Evolutionary conservation across 1,139 yeast species (phyloP), one percentile per base, ranked within the genome.

Genomic region (Yamadazyma atmosphaerica): DNA sequence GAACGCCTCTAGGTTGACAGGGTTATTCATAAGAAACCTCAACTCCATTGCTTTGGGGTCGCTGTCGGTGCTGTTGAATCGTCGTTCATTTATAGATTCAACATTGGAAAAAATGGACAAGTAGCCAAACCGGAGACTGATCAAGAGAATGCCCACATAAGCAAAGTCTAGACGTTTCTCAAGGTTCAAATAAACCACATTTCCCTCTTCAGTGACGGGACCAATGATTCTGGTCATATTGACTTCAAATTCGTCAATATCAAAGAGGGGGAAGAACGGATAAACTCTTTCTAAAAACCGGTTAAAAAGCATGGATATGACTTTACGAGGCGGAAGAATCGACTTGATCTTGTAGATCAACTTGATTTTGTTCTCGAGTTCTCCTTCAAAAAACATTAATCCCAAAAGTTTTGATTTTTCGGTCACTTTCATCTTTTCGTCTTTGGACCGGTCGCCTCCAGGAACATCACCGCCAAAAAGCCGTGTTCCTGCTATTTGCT

Each of bases 211-310:
- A 3, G 45, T 41, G 24, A 49, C 52, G 2, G 52, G 47, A 1
- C 69, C 70, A 17, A 65, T 46, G 4, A 65, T 46, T 22, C 52
- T 43, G 9, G 50, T 49, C 7, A 63, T 36, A 24, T 56, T 50
- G n/a, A 35, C 39, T 26, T 47, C 45, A 31, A 62, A 57, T 2
- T 50, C 52, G 15, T 38, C 50, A 47, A 78, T 77, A 41, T 76
- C 80, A 11, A 78, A 34, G 35, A 68, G 62, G 2, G 83, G 81
- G 43, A 66, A 54, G 35, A 71, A 66, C 0, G 78, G 74, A 43
- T 74, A 74, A 9, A 75, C 60, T 16, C 61, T 56, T 2, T 52
- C 52, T 52, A 77, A 77, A 48, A 64, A 78, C 26, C 75, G 54
- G 27, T 68, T 66, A 11, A 76, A 50, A 3, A 72, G 60, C 18